These are phyloP conservation scores for Lachnellula cervina DNA, from an alignment of 2,329 filamentous ascomycete genomes.

Conservation along the genomic window DNA sequence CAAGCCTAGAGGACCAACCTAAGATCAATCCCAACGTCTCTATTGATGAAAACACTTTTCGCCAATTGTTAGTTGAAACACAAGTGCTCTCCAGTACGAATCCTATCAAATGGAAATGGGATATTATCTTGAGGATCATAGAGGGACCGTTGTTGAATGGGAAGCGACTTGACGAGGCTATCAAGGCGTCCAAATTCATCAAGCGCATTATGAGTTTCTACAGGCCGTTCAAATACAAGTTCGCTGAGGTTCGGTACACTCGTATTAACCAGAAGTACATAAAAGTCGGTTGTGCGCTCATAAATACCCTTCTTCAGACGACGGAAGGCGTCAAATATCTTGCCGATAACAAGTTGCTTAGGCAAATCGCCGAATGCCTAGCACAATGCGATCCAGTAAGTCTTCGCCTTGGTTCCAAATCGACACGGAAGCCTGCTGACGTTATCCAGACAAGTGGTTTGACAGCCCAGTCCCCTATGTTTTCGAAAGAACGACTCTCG, in stretches of 20 bases:
- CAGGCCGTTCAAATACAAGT: slow-evolving; percentile 93
- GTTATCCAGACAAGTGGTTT: slow-evolving; percentile 56
- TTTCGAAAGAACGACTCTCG: slow-evolving; percentile 75
- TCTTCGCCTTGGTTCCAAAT: slow-evolving; percentile 1
- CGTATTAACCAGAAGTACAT: slow-evolving; percentile 94
- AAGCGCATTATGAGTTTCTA: slow-evolving; percentile 94
- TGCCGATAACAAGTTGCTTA: slow-evolving; percentile 84
- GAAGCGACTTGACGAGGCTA: slow-evolving; percentile 88
- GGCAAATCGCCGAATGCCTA: slow-evolving; percentile 92
- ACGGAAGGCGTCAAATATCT: slow-evolving; percentile 80
- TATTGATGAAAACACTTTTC: slow-evolving; percentile 58
- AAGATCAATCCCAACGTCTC: slow-evolving; percentile 46
- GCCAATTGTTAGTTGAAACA: slow-evolving; percentile 67
- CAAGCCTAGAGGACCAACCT: slow-evolving; percentile 51
- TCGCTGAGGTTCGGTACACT: slow-evolving; percentile 84
- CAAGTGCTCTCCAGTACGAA: slow-evolving; percentile 86
- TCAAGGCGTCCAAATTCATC: slow-evolving; percentile 92
- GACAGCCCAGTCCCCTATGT: slow-evolving; percentile 81
- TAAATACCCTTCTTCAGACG: slow-evolving; percentile 81
- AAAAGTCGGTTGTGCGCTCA: slow-evolving; percentile 78
- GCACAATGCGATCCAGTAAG: slow-evolving; percentile 87
- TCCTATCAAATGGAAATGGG: slow-evolving; percentile 96
- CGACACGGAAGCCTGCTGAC: slow-evolving; percentile 11
- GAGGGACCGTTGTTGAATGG: slow-evolving; percentile 88
- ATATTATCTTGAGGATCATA: slow-evolving; percentile 82